Base-by-base conservation (phyloP, 495 filamentous ascomycete species). In the Massariosphaeria phaeospora region DNA sequence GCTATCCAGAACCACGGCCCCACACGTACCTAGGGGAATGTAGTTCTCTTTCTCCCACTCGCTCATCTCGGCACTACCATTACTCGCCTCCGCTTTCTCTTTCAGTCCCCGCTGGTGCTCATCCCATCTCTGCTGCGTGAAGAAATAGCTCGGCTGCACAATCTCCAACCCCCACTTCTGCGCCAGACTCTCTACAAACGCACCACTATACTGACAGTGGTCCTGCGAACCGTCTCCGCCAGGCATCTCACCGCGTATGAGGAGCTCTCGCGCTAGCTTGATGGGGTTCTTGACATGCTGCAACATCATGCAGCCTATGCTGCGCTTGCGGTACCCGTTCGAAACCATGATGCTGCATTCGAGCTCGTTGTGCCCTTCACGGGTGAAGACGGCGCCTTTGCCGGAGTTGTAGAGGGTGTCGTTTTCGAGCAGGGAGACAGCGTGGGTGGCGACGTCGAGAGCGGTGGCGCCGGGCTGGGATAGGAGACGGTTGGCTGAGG, bases 271-370 rank as follows among this genome's bases (percentile, higher is more conserved):
- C 9, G 89, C 90, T 5, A 95, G 73, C 48, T 77, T 70, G 38
- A 96, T 84, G 0, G 90, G 90, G 59, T 95, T 89, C 64, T 83
- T 85, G 12, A 91, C 84, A 20, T 74, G 77, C 21, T 76, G 75
- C 17, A 96, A 59, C 4, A 86, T 77, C 66, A 86, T 88, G 8
- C 89, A 79, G 10, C 85, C 87, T 0, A 84, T 85, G 15, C 83
- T 88, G 21, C 88, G 76, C 70, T 95, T 96, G 24, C 80, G 79
- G 33, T 72, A 69, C 1, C 82, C 84, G n/a, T 74, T 72, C 3
- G 84, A 83, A 0, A 93, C 86, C 91, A 96, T 96, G 23, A 96
- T 77, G n/a, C 81, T 86, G 25, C 90, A 85, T 69, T 96, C 90
- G 59, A 95, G 81, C 69, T 95, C 89, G 69, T 88, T 90, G 49